These are phyloP conservation scores for Dorcoceras hygrometricum DNA, from an alignment of 257 asterid genomes.

Conservation along the genomic window DNA sequence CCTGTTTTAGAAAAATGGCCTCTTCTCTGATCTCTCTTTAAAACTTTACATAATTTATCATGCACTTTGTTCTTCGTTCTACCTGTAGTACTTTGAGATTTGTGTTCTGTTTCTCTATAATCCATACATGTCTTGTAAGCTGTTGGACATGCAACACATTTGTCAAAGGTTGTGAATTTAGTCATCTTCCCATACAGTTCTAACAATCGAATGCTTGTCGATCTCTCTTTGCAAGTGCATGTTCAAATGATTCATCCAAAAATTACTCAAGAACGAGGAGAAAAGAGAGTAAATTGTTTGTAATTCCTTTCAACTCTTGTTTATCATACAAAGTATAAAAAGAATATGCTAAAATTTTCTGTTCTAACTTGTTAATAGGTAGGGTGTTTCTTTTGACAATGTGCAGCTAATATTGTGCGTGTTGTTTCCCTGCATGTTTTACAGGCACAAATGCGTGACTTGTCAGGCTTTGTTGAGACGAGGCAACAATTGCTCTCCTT, in stretches of 20 bases:
- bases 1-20: too few species aligned
- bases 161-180: not conserved
- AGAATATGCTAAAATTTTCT: not conserved
- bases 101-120: not conserved
- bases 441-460: constrained; percentile 99
- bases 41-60: not conserved
- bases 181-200: not conserved
- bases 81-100: too few species aligned
- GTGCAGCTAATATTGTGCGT: constrained; percentile 23
- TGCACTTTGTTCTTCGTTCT: not conserved
- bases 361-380: not conserved
- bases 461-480: constrained; percentile 96
- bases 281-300: not conserved
- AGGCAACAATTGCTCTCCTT: constrained; percentile 90
- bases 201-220: not conserved
- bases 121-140: not conserved
- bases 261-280: not conserved
- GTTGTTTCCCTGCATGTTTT: constrained; percentile 24
- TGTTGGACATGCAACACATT: not conserved
- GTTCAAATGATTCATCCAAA: not conserved
- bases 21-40: too few species aligned
- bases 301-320: not conserved
- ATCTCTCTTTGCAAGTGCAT: not conserved
- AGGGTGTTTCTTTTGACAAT: constrained; percentile 5
- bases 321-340: not conserved